Evolutionary conservation across 2,329 filamentous ascomycete species (phyloP).

Genomic region (Albophoma yamanashiensis): DNA sequence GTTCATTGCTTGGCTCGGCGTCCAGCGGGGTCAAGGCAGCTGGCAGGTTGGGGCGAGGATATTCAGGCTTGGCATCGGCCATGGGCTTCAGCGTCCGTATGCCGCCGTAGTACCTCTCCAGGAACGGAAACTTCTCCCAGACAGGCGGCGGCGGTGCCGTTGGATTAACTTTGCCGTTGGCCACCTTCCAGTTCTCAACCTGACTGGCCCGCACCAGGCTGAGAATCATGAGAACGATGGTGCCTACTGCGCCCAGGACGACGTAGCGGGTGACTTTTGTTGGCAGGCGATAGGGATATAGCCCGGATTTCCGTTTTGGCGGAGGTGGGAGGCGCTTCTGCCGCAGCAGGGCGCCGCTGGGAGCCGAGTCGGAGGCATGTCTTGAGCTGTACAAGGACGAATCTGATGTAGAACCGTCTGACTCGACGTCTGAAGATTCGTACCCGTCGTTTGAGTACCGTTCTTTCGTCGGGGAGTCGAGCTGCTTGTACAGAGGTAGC

Average conservation of each 20-base stretch:
- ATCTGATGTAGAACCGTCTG: constrained; percentile 29
- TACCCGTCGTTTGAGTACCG: constrained; percentile 40
- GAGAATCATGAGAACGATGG: constrained; percentile 67
- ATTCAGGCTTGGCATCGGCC: constrained; percentile 65
- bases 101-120: constrained; percentile 85
- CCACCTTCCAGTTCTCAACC: constrained; percentile 52
- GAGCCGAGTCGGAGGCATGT: constrained; percentile 32
- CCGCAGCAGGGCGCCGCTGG: constrained; percentile 33
- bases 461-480: constrained; percentile 33
- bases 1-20: constrained; percentile 7
- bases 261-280: constrained; percentile 69
- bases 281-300: constrained; percentile 52
- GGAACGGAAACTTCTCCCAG: constrained; percentile 80
- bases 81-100: constrained; percentile 59
- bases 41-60: constrained; percentile 58
- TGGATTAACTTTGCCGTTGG: constrained; percentile 35
- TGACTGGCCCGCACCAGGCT: constrained; percentile 65
- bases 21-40: constrained; percentile 5
- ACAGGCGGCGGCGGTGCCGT: constrained; percentile 51
- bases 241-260: constrained; percentile 57
- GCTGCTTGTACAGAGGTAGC: constrained; percentile 41
- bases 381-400: constrained; percentile 44
- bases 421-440: constrained; percentile 35
- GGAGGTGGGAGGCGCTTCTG: constrained; percentile 16
- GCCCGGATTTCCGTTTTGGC: constrained; percentile 10